phyloP scores from a whole-genome alignment of 495 filamentous ascomycete genomes.

The Trichoderma erinaceum region DNA sequence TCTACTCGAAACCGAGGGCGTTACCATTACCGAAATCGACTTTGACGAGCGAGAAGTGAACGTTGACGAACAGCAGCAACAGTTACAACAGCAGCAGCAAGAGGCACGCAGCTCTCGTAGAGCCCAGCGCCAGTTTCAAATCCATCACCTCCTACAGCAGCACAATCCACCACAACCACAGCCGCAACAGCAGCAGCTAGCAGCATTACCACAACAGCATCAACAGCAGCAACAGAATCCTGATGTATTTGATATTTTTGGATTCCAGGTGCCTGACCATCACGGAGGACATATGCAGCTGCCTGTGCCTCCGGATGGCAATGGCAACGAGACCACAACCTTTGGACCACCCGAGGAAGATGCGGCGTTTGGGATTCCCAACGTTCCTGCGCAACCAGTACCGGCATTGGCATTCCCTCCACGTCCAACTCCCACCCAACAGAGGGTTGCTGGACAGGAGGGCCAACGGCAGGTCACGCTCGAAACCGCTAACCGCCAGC shows the following conservation, averaged over 20 bases:
- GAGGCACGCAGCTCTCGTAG: not conserved
- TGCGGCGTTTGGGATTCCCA: too few species aligned
- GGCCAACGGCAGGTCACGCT: not conserved
- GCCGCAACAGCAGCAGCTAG: not conserved
- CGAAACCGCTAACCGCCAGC: conserved; percentile 1
- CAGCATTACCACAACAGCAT: not conserved
- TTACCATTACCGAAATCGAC: not conserved
- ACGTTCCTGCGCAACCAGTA: too few species aligned
- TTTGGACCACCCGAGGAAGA: too few species aligned
- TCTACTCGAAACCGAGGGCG: conserved; percentile 24
- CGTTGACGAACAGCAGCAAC: not conserved
- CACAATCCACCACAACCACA: not conserved
- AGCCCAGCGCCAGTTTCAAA: not conserved
- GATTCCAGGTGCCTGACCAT: not conserved
- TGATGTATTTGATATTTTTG: too few species aligned
- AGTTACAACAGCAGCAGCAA: not conserved
- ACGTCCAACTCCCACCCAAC: conserved; percentile 26
- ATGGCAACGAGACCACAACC: too few species aligned
- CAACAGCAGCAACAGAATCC: not conserved
- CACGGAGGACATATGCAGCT: too few species aligned
- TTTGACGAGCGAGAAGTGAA: not conserved
- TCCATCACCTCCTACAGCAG: not conserved
- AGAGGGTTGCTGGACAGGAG: not conserved
- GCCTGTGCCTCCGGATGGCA: too few species aligned
- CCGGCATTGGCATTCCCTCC: conserved; percentile 12